Evolutionary conservation across 805 yeast genomes (phyloP), one percentile per base, ranked within the genome.

Genomic region (Zygoascus ofunaensis): DNA sequence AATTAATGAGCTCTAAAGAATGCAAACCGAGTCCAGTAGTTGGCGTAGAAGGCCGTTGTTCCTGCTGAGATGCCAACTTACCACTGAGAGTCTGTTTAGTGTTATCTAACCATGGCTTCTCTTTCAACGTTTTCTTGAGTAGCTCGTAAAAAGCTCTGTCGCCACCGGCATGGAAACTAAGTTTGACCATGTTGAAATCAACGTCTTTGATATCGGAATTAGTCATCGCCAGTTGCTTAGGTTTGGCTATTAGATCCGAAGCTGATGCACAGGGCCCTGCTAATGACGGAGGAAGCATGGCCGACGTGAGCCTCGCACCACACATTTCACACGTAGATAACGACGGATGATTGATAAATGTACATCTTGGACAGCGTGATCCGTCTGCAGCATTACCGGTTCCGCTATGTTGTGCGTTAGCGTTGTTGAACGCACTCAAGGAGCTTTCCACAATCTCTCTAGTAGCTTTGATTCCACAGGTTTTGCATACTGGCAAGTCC

Each of bases 301-400:
- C 56, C 19, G 70, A 57, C 3, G 53, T 46, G 21, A 80, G 58
- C 18, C 68, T 67, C 0, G 80, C 68, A 0, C 95, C 96, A 64
- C 97, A 90, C 57, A 92, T 73, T 61, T 90, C 98, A 62, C 98
- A 90, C 49, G 69, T 71, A 32, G 70, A 62, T 69, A 90, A 68
- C 2, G 84, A 76, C 0, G 87, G 83, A 60, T 89, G 95, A 59
- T 90, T 92, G 10, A 77, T 64, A 55, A 87, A 90, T 0, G 97
- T 85, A 53, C 94, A 85, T 10, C 67, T 59, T 3, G 77, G 70
- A 47, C 84, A 78, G 17, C 52, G 19, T 37, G 48, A 48, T 7
- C 52, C 52, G 14, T 45, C 49, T 8, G 39, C 4, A 2, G 26
- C 34, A 17, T 22, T 37, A 14, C 15, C 15, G 12, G 21, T 39